Evolutionary conservation across 345 rosid genomes (phyloP).

Genomic region (Syzygium grande): DNA sequence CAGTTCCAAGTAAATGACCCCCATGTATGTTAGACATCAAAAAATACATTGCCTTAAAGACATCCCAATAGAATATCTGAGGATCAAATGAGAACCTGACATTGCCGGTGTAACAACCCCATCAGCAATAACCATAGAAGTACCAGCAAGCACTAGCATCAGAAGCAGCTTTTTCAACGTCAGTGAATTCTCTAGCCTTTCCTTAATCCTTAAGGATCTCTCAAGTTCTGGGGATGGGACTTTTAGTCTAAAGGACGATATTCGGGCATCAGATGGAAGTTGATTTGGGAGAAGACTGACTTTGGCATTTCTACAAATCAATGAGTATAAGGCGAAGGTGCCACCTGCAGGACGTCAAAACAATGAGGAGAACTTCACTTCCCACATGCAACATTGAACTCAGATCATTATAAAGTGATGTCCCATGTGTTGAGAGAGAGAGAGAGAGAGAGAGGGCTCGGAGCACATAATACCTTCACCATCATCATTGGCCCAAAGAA

Average conservation of each 20-base stretch:
- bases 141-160: slow-evolving; percentile 88
- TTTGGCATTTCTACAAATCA: slow-evolving; percentile 95
- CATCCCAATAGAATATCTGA: not conserved
- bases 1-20: not conserved
- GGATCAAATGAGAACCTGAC: slow-evolving; percentile 68
- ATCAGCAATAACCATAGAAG: slow-evolving; percentile 97
- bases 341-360: slow-evolving; percentile 52
- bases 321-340: slow-evolving; percentile 92
- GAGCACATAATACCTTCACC: slow-evolving; percentile 70
- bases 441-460: not conserved
- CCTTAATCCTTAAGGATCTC: slow-evolving; percentile 93
- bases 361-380: not conserved
- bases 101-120: slow-evolving; percentile 97
- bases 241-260: slow-evolving; percentile 94
- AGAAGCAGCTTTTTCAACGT: slow-evolving; percentile 73
- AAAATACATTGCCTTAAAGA: not conserved
- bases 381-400: not conserved
- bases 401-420: not conserved
- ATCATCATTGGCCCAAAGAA: slow-evolving; percentile 97
- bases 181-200: slow-evolving; percentile 76
- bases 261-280: slow-evolving; percentile 92
- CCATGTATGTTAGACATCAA: not conserved
- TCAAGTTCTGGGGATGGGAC: slow-evolving; percentile 97
- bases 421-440: not conserved
- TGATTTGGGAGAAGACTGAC: slow-evolving; percentile 96